These are phyloP conservation scores for Arachnomyces sp. DNA, from an alignment of 2,329 filamentous ascomycete species.

Conservation along the genomic window DNA sequence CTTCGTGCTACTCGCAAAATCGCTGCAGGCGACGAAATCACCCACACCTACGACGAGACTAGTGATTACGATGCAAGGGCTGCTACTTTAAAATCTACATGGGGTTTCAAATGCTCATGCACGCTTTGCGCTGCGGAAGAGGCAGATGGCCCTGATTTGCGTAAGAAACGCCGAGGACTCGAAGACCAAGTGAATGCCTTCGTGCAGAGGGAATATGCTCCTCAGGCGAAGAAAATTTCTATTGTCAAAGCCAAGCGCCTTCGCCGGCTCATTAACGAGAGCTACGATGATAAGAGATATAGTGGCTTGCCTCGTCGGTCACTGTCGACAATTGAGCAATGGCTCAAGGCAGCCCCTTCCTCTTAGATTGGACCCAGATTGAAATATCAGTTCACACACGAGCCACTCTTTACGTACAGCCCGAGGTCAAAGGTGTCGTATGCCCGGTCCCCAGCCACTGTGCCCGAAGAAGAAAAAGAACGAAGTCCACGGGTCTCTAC, in stretches of 20 bases:
- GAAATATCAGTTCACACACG: too few species aligned
- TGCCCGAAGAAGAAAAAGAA: too few species aligned
- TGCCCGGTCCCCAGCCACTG: too few species aligned
- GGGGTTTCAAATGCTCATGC: conserved; percentile 37
- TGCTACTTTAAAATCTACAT: conserved; percentile 22
- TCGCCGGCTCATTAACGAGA: conserved; percentile 16
- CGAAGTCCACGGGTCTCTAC: too few species aligned
- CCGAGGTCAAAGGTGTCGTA: too few species aligned
- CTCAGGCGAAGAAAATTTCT: conserved; percentile 19
- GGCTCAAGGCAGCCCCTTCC: too few species aligned
- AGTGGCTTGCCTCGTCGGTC: conserved; percentile 12
- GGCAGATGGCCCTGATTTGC: conserved; percentile 1
- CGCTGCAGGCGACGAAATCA: conserved; percentile 30
- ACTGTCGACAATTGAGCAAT: too few species aligned
- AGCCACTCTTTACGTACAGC: too few species aligned
- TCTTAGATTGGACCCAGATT: too few species aligned
- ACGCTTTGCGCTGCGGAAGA: conserved; percentile 29
- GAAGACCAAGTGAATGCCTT: conserved; percentile 19
- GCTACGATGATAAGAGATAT: conserved; percentile 19
- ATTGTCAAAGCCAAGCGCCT: conserved; percentile 20
- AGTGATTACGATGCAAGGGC: conserved; percentile 21
- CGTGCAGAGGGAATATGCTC: conserved; percentile 20
- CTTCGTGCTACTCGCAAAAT: conserved; percentile 35
- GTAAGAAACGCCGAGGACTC: conserved; percentile 14
- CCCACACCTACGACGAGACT: conserved; percentile 32